phyloP scores from a whole-genome alignment of 768 basidiomycete species.

The Boletellus sp. region DNA sequence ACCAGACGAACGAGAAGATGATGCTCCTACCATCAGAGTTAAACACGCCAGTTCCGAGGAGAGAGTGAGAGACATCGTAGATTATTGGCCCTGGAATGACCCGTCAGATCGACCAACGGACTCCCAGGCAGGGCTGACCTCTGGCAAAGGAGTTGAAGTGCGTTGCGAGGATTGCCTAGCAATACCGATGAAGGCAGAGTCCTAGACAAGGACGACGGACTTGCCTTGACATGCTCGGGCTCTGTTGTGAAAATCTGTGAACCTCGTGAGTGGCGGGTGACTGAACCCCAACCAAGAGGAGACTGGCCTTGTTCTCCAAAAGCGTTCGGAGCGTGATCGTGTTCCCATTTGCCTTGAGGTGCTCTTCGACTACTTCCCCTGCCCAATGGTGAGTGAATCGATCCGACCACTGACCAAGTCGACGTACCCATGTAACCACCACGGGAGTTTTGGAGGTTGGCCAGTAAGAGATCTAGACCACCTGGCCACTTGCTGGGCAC shows the following conservation, averaged over 20 bases:
- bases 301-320: conserved; percentile 37
- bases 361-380: conserved; percentile 30
- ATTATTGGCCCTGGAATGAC: conserved; percentile 1
- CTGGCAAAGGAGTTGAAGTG: no score
- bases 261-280: not conserved
- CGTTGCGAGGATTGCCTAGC: no score
- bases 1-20: not conserved
- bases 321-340: conserved; percentile 34
- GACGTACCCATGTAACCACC: conserved; percentile 30
- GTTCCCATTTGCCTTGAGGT: conserved; percentile 27
- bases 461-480: conserved; percentile 32
- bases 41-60: conserved; percentile 59
- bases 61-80: conserved; percentile 17
- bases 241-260: conserved; percentile 43
- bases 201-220: not conserved
- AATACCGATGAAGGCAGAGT: no score
- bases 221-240: conserved; percentile 45
- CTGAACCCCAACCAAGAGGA: not conserved
- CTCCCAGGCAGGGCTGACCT: no score
- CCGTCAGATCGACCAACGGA: no score
- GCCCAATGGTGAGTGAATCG: not conserved
- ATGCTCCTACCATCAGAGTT: conserved; percentile 45
- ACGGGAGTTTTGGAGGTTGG: conserved; percentile 21
- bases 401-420: not conserved
- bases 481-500: conserved; percentile 36